Base-by-base conservation (phyloP, 2,329 filamentous ascomycete genomes). In the Fusarium nygamai region DNA sequence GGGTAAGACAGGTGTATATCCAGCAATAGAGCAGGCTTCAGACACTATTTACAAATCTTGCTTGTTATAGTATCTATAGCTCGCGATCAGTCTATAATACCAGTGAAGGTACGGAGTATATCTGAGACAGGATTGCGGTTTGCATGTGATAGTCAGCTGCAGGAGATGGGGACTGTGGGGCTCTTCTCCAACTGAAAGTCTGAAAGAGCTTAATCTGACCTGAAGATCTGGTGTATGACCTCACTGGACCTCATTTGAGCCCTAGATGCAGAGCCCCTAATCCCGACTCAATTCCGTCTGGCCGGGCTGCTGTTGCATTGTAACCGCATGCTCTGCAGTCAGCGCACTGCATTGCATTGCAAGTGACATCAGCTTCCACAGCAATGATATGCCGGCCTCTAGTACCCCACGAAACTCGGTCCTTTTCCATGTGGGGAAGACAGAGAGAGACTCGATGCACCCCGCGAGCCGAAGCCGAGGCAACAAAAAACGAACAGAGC, bases 381-480 rank as follows among this genome's bases (percentile, higher is more conserved):
- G 51, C 36, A 29, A 29, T n/a, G 36, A 43, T 6, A 31, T 56
- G 51, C 51, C 34, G 36, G 24, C 36, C 36, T 56, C 34, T 19
- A 34, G 39, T 53, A 64, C 66, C 66, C 57, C 66, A 69, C 66
- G 66, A 69, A 41, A 51, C 53, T 70, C 60, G 60, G 67, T 57
- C 43, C 59, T 58, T 69, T 64, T 41, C 29, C 53, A 59, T 71
- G 73, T 72, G 72, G 73, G 72, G 72, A 64, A 69, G 51, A 59
- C 24, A 61, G 17, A 36, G 16, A 16, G n/a, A 67, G 29, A 66
- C 51, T 68, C 65, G 65, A 67, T 72, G 56, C 41, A 39, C 68
- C 69, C 73, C 65, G 69, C 75, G 67, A 78, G 76, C 76, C 76
- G 76, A 78, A 78, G 76, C 76, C 76, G 76, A 78, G 76, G 76